A percentile compares a stretch with the other conserved stretches of the same genome.
Evolutionary conservation across 2,329 filamentous ascomycete species (phyloP).

Genomic region (Bertia moriformis): DNA sequence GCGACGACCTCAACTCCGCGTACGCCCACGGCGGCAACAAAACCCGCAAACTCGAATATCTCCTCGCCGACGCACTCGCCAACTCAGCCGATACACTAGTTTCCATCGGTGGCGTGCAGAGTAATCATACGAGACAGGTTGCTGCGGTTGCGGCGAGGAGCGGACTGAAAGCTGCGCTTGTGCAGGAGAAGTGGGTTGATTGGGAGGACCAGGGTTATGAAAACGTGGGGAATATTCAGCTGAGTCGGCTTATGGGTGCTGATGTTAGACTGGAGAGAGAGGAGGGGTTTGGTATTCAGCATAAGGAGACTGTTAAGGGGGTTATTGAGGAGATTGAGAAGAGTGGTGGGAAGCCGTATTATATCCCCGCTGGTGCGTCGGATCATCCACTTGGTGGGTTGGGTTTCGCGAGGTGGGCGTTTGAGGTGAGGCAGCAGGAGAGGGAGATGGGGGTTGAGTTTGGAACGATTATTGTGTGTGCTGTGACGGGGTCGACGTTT

Average conservation of each 20-base stretch:
- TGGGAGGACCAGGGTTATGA: conserved; percentile 44
- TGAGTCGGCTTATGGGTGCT: conserved; percentile 53
- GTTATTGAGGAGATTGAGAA: conserved; percentile 35
- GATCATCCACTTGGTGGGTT: conserved; percentile 58
- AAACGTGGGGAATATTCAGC: conserved; percentile 57
- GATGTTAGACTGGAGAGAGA: conserved; percentile 46
- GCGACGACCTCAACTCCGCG: conserved; percentile 57
- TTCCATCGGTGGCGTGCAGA: conserved; percentile 54
- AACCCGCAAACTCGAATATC: conserved; percentile 50
- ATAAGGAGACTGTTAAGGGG: conserved; percentile 43
- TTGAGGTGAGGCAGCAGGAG: conserved; percentile 54
- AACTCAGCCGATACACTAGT: conserved; percentile 46
- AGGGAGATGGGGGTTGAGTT: conserved; percentile 46
- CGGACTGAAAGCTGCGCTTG: conserved; percentile 36
- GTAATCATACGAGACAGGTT: conserved; percentile 56
- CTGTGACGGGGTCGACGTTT: conserved; percentile 57
- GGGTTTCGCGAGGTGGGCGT: conserved; percentile 58
- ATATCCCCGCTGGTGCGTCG: conserved; percentile 57
- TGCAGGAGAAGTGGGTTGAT: conserved; percentile 58
- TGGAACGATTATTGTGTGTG: conserved; percentile 54
- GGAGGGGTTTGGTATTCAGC: conserved; percentile 51
- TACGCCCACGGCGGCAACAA: conserved; percentile 59
- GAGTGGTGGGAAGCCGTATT: conserved; percentile 48
- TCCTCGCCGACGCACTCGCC: conserved; percentile 41
- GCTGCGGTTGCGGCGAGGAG: conserved; percentile 44